These are phyloP conservation scores for Nicotiana knightiana DNA, from an alignment of 257 asterid species.

Conservation along the genomic window DNA sequence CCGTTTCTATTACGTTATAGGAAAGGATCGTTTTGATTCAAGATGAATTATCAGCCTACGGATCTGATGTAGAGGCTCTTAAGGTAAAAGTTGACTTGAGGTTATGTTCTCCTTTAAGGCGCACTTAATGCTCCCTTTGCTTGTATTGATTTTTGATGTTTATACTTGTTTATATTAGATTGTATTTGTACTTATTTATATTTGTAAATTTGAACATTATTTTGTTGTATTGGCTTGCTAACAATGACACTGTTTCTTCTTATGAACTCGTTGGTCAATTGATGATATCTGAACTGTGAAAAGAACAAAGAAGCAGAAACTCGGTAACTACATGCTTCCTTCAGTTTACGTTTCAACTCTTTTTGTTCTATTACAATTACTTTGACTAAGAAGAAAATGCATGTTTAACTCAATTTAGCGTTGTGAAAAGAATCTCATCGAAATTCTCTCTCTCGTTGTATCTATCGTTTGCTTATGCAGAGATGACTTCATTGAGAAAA, in stretches of 20 bases:
- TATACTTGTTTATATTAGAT: neutral
- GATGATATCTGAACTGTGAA: conserved; percentile 22
- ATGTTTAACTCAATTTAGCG: neutral
- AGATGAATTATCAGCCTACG: conserved; percentile 43
- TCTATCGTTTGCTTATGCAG: conserved; percentile 33
- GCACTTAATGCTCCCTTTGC: neutral
- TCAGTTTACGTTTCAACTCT: neutral
- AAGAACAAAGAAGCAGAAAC: conserved; percentile 56
- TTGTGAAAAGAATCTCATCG: neutral
- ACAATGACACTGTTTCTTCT: neutral
- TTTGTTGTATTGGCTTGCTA: neutral
- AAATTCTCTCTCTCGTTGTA: neutral
- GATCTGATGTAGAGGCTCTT: conserved; percentile 44
- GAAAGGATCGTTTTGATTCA: conserved; percentile 48
- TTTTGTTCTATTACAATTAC: neutral
- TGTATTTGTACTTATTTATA: conserved; percentile 1
- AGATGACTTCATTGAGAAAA: conserved; percentile 57
- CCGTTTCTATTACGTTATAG: conserved; percentile 28
- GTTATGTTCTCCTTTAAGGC: neutral
- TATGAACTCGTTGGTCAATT: neutral
- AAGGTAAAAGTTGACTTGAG: conserved; percentile 27
- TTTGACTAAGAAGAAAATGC: neutral
- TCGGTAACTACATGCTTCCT: conserved; percentile 29
- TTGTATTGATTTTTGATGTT: neutral
- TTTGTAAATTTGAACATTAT: neutral